Percentiles rank a stretch among this genome's conserved stretches.
Conservation (phyloP, 768 basidiomycete genomes). For the Pleurotus eryngii region DNA sequence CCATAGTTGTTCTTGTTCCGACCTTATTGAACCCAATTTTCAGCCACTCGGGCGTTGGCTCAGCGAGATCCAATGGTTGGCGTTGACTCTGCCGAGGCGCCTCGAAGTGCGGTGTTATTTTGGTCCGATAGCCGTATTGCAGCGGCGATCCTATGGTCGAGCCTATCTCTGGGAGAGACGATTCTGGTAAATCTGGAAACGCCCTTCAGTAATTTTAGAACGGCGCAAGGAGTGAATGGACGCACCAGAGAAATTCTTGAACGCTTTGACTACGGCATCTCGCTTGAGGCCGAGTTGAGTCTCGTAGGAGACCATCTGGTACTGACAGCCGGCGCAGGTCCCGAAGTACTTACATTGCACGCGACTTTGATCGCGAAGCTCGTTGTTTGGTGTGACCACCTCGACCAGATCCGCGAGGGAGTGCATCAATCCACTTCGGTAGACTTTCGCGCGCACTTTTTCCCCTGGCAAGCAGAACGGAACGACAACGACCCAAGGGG, state of each 20-base stretch:
- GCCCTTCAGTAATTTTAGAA: conserved; percentile 7
- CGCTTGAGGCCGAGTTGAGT: conserved; percentile 84
- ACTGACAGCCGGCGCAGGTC: conserved; percentile 89
- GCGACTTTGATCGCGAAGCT: conserved; percentile 60
- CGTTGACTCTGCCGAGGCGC: conserved; percentile 47
- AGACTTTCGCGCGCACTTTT: conserved; percentile 67
- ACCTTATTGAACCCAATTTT: conserved; percentile 88
- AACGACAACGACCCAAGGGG: conserved; percentile 78
- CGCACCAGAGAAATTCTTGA: conserved; percentile 67
- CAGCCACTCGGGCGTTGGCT: conserved; percentile 59
- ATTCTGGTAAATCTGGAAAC: conserved; percentile 47
- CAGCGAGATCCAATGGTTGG: conserved; percentile 12
- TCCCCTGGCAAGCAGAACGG: conserved; percentile 89
- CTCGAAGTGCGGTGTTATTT: conserved; percentile 96
- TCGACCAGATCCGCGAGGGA: conserved; percentile 75
- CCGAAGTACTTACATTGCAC: conserved; percentile 87
- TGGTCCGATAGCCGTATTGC: conserved; percentile 91
- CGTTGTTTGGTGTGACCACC: conserved; percentile 58
- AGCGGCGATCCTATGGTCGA: conserved; percentile 84
- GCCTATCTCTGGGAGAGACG: conserved; percentile 60
- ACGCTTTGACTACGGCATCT: conserved; percentile 83
- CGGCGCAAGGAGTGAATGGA: conserved; percentile 1
- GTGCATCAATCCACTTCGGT: conserved; percentile 65
- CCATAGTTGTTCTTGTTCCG: conserved; percentile 71
- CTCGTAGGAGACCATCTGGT: conserved; percentile 90